Evolutionary conservation across 176 grass and related monocot genomes (phyloP).

Genomic region (Cymbopogon citratus): DNA sequence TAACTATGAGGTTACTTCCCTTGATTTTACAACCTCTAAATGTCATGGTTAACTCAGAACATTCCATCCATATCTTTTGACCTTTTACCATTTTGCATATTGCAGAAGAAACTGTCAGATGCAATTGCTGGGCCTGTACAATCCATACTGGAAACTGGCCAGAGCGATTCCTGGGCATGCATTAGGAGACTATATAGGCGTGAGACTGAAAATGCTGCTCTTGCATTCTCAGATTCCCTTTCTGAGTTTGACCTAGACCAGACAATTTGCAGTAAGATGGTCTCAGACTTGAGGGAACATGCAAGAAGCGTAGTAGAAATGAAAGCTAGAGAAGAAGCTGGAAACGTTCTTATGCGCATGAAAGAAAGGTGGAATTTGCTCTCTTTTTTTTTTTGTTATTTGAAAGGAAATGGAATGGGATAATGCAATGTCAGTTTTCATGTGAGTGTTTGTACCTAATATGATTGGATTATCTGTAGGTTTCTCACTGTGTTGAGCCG

Average conservation of each 20-base stretch:
- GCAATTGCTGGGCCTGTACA: slow-evolving; percentile 63
- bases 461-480: slow-evolving; percentile 40
- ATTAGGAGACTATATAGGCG: slow-evolving; percentile 57
- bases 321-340: slow-evolving; percentile 81
- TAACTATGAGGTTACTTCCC: slow-evolving; percentile 58
- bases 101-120: slow-evolving; percentile 58
- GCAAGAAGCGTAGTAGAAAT: slow-evolving; percentile 59
- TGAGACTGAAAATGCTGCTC: slow-evolving; percentile 49
- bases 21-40: neutral
- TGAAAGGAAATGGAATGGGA: neutral
- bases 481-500: slow-evolving; percentile 71
- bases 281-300: slow-evolving; percentile 54
- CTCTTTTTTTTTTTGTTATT: neutral
- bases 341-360: slow-evolving; percentile 71
- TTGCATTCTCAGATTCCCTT: slow-evolving; percentile 48
- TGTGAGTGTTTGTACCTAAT: neutral
- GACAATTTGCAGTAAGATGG: slow-evolving; percentile 37
- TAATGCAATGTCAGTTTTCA: neutral
- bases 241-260: slow-evolving; percentile 73
- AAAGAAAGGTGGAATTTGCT: slow-evolving; percentile 74
- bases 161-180: slow-evolving; percentile 59
- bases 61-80: slow-evolving; percentile 1
- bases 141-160: slow-evolving; percentile 59
- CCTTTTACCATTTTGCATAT: slow-evolving; percentile 9
- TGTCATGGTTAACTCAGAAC: neutral